phyloP scores from a whole-genome alignment of 768 basidiomycete genomes.

The Dendrothele bispora region DNA sequence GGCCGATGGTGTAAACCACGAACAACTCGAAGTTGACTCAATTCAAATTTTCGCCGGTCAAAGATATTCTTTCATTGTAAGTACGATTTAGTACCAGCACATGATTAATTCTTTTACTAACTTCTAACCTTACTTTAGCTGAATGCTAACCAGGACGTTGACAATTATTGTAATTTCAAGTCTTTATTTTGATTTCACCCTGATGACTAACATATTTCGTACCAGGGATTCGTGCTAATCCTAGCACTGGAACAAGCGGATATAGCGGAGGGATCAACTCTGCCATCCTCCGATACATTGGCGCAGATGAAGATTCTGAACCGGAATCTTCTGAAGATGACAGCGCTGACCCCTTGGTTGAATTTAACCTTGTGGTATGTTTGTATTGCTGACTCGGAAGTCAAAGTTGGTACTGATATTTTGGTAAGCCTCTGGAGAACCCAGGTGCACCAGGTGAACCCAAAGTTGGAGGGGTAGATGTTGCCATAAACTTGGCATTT shows the following conservation, averaged over 20 bases:
- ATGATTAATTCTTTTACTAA: neutral
- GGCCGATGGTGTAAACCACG: conserved; percentile 27
- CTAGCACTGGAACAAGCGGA: neutral
- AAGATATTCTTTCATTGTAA: conserved; percentile 42
- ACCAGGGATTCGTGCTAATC: conserved; percentile 14
- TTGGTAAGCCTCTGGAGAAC: neutral
- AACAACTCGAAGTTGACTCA: conserved; percentile 24
- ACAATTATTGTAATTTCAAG: neutral
- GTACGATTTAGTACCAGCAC: neutral
- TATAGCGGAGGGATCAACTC: conserved; percentile 13
- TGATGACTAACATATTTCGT: neutral
- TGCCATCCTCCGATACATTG: conserved; percentile 27
- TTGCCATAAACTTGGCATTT: neutral
- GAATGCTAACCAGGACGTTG: neutral
- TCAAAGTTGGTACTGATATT: conserved; percentile 16
- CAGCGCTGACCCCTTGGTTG: neutral
- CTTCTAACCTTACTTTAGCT: neutral
- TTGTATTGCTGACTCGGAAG: conserved; percentile 27
- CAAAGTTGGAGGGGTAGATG: conserved; percentile 13
- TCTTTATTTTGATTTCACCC: neutral
- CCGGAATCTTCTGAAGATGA: conserved; percentile 11
- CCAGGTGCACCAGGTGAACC: neutral
- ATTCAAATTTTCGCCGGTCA: conserved; percentile 34
- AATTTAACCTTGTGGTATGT: conserved; percentile 1
- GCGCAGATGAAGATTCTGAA: conserved; percentile 16